A percentile compares a stretch with the other conserved stretches of the same genome.
phyloP scores from a whole-genome alignment of 345 rosid species.

The Brassica rapa region DNA sequence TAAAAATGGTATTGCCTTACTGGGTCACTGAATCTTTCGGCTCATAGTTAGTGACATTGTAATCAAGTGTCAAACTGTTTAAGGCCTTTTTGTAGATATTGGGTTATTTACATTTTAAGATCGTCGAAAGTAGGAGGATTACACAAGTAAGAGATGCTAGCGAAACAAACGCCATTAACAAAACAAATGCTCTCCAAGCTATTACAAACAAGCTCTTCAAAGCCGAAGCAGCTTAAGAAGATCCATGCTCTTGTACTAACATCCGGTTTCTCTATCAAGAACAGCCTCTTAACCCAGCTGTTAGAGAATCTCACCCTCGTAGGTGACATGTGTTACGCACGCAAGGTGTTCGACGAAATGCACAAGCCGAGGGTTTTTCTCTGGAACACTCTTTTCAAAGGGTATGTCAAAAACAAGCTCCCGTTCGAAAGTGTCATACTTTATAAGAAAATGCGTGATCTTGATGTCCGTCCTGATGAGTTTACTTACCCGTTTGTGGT shows the following conservation, averaged over 20 bases:
- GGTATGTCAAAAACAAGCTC: slow-evolving; percentile 46
- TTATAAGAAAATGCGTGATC: slow-evolving; percentile 42
- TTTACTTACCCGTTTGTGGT: slow-evolving; percentile 54
- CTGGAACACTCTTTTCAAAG: slow-evolving; percentile 58
- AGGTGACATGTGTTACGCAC: slow-evolving; percentile 49
- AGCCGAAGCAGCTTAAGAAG: slow-evolving; percentile 44
- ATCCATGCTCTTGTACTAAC: slow-evolving; percentile 48
- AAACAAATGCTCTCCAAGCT: slow-evolving; percentile 45
- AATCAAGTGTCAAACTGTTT: neutral
- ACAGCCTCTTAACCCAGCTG: slow-evolving; percentile 50
- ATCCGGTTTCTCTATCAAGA: slow-evolving; percentile 47
- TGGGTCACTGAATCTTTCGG: neutral
- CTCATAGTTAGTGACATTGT: neutral
- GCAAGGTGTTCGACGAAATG: slow-evolving; percentile 58
- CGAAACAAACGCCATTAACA: slow-evolving; percentile 35
- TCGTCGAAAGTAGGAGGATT: neutral
- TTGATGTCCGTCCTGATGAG: slow-evolving; percentile 45
- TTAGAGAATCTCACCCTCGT: slow-evolving; percentile 17
- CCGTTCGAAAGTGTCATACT: slow-evolving; percentile 34
- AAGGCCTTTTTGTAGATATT: neutral
- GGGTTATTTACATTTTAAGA: neutral
- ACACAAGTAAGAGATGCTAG: slow-evolving; percentile 21
- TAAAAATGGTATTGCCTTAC: neutral
- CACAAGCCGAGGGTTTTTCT: slow-evolving; percentile 52
- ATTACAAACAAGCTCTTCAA: slow-evolving; percentile 39